A percentile compares a stretch with the other conserved stretches of the same genome.
Evolutionary conservation across 2,329 filamentous ascomycete genomes (phyloP).

Genomic region (Drechslerella stenobrocha): DNA sequence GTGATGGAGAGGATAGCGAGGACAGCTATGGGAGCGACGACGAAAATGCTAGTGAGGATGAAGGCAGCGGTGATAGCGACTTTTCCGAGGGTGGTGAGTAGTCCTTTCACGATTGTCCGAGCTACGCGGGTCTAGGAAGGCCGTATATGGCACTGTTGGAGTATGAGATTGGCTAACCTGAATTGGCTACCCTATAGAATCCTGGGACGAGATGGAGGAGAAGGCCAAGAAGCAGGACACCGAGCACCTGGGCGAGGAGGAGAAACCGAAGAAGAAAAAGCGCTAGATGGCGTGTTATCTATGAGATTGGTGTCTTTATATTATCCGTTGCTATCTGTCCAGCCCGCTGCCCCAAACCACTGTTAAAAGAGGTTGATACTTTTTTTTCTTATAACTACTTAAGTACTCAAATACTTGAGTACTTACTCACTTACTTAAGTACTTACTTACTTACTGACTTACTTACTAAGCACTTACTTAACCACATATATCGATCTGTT

Average conservation of each 20-base stretch:
- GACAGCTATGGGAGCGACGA: conserved; percentile 94
- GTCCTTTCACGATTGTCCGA: conserved; percentile 3
- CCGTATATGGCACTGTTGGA: neutral
- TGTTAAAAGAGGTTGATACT: too few relatives aligned
- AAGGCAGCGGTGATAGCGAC: conserved; percentile 69
- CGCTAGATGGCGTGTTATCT: conserved; percentile 2
- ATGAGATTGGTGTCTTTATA: conserved; percentile 3
- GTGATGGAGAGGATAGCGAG: conserved; percentile 71
- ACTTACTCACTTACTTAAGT: too few relatives aligned
- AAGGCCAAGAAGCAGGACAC: conserved; percentile 72
- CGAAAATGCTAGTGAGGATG: conserved; percentile 74
- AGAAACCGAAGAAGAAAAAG: conserved; percentile 64
- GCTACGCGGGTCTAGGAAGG: too few relatives aligned
- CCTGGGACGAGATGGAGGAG: conserved; percentile 92
- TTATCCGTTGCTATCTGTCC: neutral
- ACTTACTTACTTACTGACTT: too few relatives aligned
- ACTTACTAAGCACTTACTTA: too few relatives aligned
- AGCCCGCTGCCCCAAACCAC: too few relatives aligned
- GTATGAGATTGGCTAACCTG: conserved; percentile 8
- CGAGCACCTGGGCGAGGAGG: conserved; percentile 63
- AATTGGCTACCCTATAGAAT: conserved; percentile 61
- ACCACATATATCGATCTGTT: too few relatives aligned
- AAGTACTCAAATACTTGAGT: too few relatives aligned
- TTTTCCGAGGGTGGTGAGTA: conserved; percentile 67
- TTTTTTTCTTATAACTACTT: too few relatives aligned